phyloP scores from a whole-genome alignment of 2,329 filamentous ascomycete species.

The Stachybotrys chartarum region DNA sequence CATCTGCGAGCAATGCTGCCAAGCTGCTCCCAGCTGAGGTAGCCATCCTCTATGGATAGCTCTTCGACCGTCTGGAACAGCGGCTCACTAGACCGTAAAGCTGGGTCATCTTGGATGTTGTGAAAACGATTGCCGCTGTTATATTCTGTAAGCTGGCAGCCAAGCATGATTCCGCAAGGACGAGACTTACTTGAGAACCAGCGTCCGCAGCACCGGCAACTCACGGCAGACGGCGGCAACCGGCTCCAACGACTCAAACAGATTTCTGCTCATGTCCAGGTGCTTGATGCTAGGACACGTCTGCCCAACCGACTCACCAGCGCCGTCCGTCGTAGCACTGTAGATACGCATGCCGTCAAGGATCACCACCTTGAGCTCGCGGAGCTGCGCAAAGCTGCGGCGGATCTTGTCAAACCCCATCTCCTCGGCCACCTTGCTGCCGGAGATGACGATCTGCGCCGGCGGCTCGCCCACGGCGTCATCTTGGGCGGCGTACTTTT shows the following conservation, averaged over 20 bases:
- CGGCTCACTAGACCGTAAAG: constrained; percentile 21
- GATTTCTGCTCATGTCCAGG: constrained; percentile 77
- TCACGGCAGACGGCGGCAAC: constrained; percentile 65
- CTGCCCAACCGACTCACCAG: constrained; percentile 32
- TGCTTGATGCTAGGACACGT: constrained; percentile 65
- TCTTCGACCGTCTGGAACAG: constrained; percentile 47
- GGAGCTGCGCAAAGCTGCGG: constrained; percentile 67
- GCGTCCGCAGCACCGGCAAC: constrained; percentile 55
- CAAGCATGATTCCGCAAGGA: background rate
- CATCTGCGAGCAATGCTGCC: constrained; percentile 47
- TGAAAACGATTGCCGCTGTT: constrained; percentile 67
- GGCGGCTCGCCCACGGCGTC: constrained; percentile 23
- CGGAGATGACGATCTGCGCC: constrained; percentile 59
- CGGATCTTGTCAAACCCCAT: constrained; percentile 93
- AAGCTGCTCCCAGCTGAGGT: constrained; percentile 61
- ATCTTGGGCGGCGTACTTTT: constrained; percentile 71
- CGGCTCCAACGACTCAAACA: constrained; percentile 62
- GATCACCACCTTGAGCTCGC: constrained; percentile 73
- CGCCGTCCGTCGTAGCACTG: constrained; percentile 19
- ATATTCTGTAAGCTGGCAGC: background rate
- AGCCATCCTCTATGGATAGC: constrained; percentile 59
- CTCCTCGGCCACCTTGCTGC: constrained; percentile 76
- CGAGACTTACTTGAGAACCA: constrained; percentile 64
- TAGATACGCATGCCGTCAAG: constrained; percentile 68
- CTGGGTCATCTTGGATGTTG: constrained; percentile 27